A percentile compares a stretch with the other conserved stretches of the same genome.
Conservation (phyloP, 169 alveolate genomes). For the Haemoproteus tartakovskyi region DNA sequence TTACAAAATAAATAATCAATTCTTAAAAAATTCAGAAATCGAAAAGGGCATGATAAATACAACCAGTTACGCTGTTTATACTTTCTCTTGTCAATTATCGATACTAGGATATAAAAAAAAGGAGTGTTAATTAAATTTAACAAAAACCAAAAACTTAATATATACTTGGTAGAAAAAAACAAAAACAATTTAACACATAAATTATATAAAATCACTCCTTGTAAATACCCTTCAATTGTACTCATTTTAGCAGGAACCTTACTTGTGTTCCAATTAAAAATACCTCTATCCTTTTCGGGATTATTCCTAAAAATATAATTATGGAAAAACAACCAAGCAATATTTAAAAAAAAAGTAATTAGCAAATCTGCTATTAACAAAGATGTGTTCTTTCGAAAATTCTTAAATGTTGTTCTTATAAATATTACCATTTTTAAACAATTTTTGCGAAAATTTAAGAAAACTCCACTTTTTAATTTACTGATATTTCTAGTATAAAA, state of each 20-base stretch:
- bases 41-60: slow-evolving; percentile 46
- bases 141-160: slow-evolving; percentile 49
- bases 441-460: slow-evolving; percentile 19
- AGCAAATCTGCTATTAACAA: slow-evolving; percentile 47
- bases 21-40: slow-evolving; percentile 43
- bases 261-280: slow-evolving; percentile 60
- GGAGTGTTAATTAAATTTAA: slow-evolving; percentile 47
- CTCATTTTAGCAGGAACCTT: slow-evolving; percentile 17
- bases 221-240: slow-evolving; percentile 51
- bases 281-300: slow-evolving; percentile 15
- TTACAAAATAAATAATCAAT: slow-evolving; percentile 33
- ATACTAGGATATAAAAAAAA: slow-evolving; percentile 28
- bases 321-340: slow-evolving; percentile 35
- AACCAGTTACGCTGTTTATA: slow-evolving; percentile 16
- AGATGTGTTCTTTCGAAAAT: slow-evolving; percentile 48
- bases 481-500: slow-evolving; percentile 49
- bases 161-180: slow-evolving; percentile 27
- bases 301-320: slow-evolving; percentile 15
- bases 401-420: slow-evolving; percentile 13
- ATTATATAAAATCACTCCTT: slow-evolving; percentile 36
- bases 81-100: slow-evolving; percentile 2
- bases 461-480: not conserved
- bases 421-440: slow-evolving; percentile 17
- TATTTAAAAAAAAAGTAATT: slow-evolving; percentile 6
- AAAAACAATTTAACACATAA: slow-evolving; percentile 27